These are phyloP conservation scores for Ogataea zsoltii DNA, from an alignment of 805 yeast species.

Conservation along the genomic window DNA sequence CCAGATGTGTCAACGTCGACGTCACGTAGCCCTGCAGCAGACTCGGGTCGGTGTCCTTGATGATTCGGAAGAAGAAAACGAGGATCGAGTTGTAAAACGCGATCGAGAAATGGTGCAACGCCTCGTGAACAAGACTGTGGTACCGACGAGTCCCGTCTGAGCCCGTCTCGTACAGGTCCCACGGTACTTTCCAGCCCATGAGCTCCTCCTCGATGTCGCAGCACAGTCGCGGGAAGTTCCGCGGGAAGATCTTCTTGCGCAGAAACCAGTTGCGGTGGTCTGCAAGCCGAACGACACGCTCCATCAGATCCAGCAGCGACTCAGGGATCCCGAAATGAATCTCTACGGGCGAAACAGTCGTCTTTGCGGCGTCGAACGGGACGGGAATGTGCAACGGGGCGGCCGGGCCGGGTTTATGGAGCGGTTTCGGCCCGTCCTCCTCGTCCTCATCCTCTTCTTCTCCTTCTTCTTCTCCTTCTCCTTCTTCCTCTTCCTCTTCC, in stretches of 20 bases:
- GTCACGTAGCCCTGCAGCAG: conserved; percentile 38
- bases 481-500: conserved; percentile 13
- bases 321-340: conserved; percentile 50
- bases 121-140: conserved; percentile 41
- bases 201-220: conserved; percentile 55
- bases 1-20: conserved; percentile 38
- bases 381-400: conserved; percentile 13
- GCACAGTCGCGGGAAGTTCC: conserved; percentile 56
- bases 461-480: conserved; percentile 1
- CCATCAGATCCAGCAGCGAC: conserved; percentile 46
- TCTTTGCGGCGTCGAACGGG: conserved; percentile 19
- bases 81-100: conserved; percentile 45
- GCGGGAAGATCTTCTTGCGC: conserved; percentile 43
- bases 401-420: not conserved
- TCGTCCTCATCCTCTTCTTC: conserved; percentile 5
- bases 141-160: conserved; percentile 14
- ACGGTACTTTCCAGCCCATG: conserved; percentile 46
- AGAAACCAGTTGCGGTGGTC: conserved; percentile 53
- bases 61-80: conserved; percentile 46
- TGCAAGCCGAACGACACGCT: conserved; percentile 46
- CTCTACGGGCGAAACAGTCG: conserved; percentile 32
- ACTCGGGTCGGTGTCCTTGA: conserved; percentile 42
- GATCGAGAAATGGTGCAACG: conserved; percentile 38
- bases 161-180: conserved; percentile 40
- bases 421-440: not conserved